Evolutionary conservation across 805 yeast genomes (phyloP).

Genomic region (Spathaspora girioi): DNA sequence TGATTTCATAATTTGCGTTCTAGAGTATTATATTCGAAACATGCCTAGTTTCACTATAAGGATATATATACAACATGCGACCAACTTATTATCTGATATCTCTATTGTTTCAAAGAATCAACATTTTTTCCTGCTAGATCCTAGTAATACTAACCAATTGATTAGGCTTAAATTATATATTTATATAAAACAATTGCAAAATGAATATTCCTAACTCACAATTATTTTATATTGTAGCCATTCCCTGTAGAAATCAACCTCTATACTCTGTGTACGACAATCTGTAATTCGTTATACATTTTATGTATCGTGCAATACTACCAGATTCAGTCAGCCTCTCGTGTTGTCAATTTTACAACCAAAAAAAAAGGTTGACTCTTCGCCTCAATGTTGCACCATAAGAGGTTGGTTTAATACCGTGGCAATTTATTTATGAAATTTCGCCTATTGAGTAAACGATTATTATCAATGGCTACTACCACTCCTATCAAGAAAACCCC

Average conservation of each 20-base stretch:
- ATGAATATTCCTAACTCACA: not conserved
- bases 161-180: not conserved
- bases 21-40: constrained; percentile 37
- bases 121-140: not conserved
- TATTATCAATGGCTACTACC: constrained; percentile 8
- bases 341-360: not conserved
- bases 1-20: constrained; percentile 48
- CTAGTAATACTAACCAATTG: not conserved
- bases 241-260: too few relatives aligned
- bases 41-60: constrained; percentile 42
- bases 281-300: too few relatives aligned
- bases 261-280: too few relatives aligned
- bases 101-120: not conserved
- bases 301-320: too few relatives aligned
- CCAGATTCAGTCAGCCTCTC: too few relatives aligned
- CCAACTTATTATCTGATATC: constrained; percentile 19
- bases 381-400: not conserved
- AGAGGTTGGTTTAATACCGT: not conserved
- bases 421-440: constrained; percentile 2
- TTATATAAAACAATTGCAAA: not conserved
- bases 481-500: constrained; percentile 21
- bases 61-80: constrained; percentile 36
- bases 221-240: too few relatives aligned
- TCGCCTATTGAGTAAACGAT: not conserved
- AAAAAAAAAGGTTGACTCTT: not conserved